Conservation (phyloP, 169 alveolate species). For the Plasmodium falciparum region DNA sequence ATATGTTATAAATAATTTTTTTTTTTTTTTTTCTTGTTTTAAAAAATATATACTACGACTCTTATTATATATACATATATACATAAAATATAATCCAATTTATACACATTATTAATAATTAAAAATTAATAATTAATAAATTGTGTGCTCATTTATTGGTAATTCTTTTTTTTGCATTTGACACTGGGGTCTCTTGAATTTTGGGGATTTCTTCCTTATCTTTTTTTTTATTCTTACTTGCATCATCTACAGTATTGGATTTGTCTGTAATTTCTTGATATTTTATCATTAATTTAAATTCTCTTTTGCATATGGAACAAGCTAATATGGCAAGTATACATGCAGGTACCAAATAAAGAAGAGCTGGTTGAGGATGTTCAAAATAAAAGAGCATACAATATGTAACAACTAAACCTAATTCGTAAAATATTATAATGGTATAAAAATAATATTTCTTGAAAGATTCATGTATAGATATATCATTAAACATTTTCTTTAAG, state of each 20-base stretch:
- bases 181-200: conserved; percentile 32
- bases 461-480: conserved; percentile 63
- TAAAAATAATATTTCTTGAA: conserved; percentile 64
- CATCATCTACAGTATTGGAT: conserved; percentile 12
- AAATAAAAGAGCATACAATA: conserved; percentile 89
- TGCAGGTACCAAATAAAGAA: conserved; percentile 93
- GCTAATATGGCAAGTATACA: conserved; percentile 82
- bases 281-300: conserved; percentile 63
- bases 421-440: conserved; percentile 87
- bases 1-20: not conserved
- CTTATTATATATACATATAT: too few relatives aligned
- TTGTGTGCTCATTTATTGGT: conserved; percentile 5
- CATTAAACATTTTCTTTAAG: conserved; percentile 60
- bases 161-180: conserved; percentile 46
- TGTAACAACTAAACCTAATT: conserved; percentile 90
- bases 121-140: not conserved
- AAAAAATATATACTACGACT: not conserved
- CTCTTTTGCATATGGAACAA: conserved; percentile 74
- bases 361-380: conserved; percentile 93
- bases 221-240: conserved; percentile 20
- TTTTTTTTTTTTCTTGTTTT: not conserved
- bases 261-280: conserved; percentile 75
- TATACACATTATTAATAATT: too few relatives aligned
- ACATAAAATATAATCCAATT: too few relatives aligned
- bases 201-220: conserved; percentile 36